Evolutionary conservation across 2,329 filamentous ascomycete species (phyloP).

Genomic region (Colletotrichum sansevieriae): DNA sequence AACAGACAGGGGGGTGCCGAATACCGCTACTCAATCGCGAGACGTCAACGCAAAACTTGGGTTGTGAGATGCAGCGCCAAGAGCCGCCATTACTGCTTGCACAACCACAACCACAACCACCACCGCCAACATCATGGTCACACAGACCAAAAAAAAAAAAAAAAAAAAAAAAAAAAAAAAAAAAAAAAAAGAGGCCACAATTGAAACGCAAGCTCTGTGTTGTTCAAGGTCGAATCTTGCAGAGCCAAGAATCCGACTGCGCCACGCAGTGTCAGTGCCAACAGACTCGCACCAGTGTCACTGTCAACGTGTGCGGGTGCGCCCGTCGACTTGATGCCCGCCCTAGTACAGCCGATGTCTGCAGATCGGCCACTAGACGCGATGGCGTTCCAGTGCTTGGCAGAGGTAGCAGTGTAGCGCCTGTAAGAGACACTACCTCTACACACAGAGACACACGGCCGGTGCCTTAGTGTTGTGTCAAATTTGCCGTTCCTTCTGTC

Average conservation of each 20-base stretch:
- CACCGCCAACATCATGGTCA: neutral
- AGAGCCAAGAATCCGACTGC: conserved; percentile 16
- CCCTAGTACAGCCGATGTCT: conserved; percentile 29
- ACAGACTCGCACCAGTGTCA: neutral
- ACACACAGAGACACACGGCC: neutral
- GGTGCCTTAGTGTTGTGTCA: conserved; percentile 34
- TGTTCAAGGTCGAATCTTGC: neutral
- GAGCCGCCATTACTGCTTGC: conserved; percentile 8
- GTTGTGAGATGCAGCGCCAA: conserved; percentile 15
- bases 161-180: no score
- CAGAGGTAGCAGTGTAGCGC: neutral
- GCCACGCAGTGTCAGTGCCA: neutral
- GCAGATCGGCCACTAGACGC: conserved; percentile 39
- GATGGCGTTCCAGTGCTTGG: conserved; percentile 20
- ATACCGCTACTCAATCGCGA: no score
- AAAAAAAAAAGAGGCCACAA: no score
- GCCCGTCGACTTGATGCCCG: conserved; percentile 34
- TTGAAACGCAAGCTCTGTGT: conserved; percentile 26
- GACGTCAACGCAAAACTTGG: conserved; percentile 8
- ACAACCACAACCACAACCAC: neutral
- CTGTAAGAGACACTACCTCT: neutral
- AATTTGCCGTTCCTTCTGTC: conserved; percentile 16
- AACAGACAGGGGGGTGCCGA: no score
- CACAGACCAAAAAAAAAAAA: conserved; percentile 9
- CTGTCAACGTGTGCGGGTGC: conserved; percentile 19